These are phyloP conservation scores for Fusarium tuaranense DNA, from an alignment of 2,329 filamentous ascomycete genomes.

Conservation along the genomic window DNA sequence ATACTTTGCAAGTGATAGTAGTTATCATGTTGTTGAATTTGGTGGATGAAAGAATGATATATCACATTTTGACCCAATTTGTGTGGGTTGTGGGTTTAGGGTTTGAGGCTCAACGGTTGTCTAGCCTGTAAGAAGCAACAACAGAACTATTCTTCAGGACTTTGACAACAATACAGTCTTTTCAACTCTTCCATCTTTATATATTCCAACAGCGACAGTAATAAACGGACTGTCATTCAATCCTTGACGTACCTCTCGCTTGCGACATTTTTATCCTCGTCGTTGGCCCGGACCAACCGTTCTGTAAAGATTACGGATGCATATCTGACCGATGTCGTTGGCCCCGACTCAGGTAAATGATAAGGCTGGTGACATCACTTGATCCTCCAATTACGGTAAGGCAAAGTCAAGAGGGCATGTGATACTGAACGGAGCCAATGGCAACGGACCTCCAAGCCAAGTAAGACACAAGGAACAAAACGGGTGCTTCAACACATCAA, in stretches of 20 bases:
- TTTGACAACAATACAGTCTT: neutral
- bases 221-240: neutral
- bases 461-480: neutral
- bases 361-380: constrained; percentile 1
- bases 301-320: neutral
- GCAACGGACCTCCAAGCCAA: neutral
- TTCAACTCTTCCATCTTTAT: neutral
- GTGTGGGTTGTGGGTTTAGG: constrained; percentile 2
- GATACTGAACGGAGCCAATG: neutral
- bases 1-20: neutral
- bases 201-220: neutral
- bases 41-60: neutral
- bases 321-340: neutral
- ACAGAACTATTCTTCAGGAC: neutral
- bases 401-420: neutral
- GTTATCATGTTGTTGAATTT: neutral
- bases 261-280: neutral
- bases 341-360: neutral
- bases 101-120: neutral
- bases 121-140: neutral
- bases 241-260: neutral
- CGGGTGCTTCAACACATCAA: neutral
- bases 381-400: neutral
- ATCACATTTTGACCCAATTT: neutral
- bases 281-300: neutral